Evolutionary conservation across 1,284 basidiomycete species (phyloP).

Genomic region (Golubevia pallescens): DNA sequence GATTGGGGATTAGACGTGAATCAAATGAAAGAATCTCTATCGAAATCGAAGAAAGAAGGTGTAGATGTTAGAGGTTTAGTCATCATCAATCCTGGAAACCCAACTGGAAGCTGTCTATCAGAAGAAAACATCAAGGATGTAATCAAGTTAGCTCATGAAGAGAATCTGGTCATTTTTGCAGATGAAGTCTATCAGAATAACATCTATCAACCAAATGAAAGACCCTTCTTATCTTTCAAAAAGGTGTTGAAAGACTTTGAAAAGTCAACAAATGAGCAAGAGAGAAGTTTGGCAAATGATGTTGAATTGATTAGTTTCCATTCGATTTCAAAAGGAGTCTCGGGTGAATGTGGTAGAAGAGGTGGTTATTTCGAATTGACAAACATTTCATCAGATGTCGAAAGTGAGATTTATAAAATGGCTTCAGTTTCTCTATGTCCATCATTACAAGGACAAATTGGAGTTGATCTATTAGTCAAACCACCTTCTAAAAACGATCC

Average conservation of each 20-base stretch:
- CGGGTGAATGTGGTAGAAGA: conserved; percentile 56
- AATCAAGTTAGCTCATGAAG: conserved; percentile 47
- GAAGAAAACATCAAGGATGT: conserved; percentile 49
- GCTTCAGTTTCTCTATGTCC: conserved; percentile 55
- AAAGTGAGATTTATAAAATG: conserved; percentile 58
- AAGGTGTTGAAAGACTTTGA: conserved; percentile 53
- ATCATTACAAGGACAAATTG: conserved; percentile 57
- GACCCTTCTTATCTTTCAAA: conserved; percentile 57
- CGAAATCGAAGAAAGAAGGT: conserved; percentile 36
- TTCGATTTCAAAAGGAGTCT: conserved; percentile 57
- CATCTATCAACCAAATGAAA: conserved; percentile 49
- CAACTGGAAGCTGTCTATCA: conserved; percentile 51
- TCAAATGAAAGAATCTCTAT: conserved; percentile 32
- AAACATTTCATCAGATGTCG: conserved; percentile 54
- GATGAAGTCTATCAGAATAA: conserved; percentile 63
- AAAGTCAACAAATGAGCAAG: conserved; percentile 20
- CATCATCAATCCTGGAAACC: conserved; percentile 62
- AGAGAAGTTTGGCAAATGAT: conserved; percentile 33
- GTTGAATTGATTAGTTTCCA: conserved; percentile 61
- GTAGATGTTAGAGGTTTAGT: conserved; percentile 50
- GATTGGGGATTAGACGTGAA: conserved; percentile 49
- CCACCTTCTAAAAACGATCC: conserved; percentile 41
- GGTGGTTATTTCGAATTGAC: conserved; percentile 60
- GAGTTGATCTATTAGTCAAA: conserved; percentile 57
- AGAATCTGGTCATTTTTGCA: conserved; percentile 52